Evolutionary conservation across 2,329 filamentous ascomycete species (phyloP).

Genomic region (Thelonectria rubi): DNA sequence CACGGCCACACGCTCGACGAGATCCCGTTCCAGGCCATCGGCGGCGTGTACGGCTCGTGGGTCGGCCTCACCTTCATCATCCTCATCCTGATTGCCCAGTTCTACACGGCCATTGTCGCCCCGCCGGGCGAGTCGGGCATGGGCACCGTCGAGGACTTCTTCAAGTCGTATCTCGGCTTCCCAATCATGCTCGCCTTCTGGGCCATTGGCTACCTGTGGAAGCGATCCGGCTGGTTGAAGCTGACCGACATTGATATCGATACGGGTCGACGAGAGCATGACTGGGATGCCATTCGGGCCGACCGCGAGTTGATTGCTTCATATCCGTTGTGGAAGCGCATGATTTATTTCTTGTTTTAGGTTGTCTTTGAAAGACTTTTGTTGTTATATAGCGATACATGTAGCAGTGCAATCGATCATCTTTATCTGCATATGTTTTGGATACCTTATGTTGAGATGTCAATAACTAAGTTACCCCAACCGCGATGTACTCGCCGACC

Average conservation of each 20-base stretch:
- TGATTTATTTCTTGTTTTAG: slow-evolving; percentile 13
- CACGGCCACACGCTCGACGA: slow-evolving; percentile 68
- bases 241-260: slow-evolving; percentile 71
- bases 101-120: slow-evolving; percentile 56
- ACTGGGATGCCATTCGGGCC: slow-evolving; percentile 56
- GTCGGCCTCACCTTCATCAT: slow-evolving; percentile 65
- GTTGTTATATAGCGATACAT: too few species aligned
- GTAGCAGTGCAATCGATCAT: too few species aligned
- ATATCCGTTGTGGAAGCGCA: slow-evolving; percentile 6
- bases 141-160: slow-evolving; percentile 58
- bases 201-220: slow-evolving; percentile 67
- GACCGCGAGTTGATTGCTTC: slow-evolving; percentile 5
- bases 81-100: slow-evolving; percentile 60
- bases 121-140: slow-evolving; percentile 44
- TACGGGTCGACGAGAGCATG: slow-evolving; percentile 67
- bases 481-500: too few species aligned
- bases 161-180: slow-evolving; percentile 61
- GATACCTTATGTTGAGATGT: too few species aligned
- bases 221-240: slow-evolving; percentile 66
- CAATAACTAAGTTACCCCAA: too few species aligned
- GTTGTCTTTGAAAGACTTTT: neutral
- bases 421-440: too few species aligned
- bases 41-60: slow-evolving; percentile 69
- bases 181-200: slow-evolving; percentile 63
- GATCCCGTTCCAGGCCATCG: slow-evolving; percentile 63